Conservation (phyloP, 1,139 yeast genomes). For the Williopsis jadinii region DNA sequence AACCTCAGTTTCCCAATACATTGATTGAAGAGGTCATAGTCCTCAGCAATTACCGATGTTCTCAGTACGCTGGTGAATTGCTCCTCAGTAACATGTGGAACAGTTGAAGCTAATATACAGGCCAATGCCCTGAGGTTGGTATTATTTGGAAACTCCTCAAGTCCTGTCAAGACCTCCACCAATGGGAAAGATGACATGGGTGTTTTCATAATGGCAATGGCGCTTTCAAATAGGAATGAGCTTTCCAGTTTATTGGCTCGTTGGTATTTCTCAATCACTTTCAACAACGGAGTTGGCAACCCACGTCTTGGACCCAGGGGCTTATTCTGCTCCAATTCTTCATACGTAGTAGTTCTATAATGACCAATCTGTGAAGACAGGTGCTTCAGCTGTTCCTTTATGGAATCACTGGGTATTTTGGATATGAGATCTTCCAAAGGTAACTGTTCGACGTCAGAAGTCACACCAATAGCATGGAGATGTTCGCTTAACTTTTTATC, state of each 20-base stretch:
- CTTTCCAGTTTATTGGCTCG: neutral
- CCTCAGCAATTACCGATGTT: constrained; percentile 7
- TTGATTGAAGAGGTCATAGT: constrained; percentile 8
- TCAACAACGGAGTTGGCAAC: neutral
- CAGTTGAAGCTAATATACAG: constrained; percentile 7
- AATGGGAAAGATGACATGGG: neutral
- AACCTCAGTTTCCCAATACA: constrained; percentile 11
- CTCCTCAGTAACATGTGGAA: constrained; percentile 4
- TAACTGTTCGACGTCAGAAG: neutral
- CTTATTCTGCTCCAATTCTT: neutral
- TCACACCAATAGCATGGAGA: neutral
- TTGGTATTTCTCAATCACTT: neutral
- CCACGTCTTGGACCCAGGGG: neutral
- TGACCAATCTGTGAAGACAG: neutral
- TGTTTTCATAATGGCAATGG: neutral
- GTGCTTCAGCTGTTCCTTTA: neutral
- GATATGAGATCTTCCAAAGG: neutral
- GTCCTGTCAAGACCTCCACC: neutral
- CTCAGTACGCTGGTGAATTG: constrained; percentile 4
- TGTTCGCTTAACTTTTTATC: neutral
- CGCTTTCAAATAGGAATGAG: neutral
- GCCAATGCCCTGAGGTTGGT: constrained; percentile 11
- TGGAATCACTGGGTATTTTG: neutral
- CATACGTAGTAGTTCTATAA: neutral
- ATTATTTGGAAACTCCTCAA: constrained; percentile 5